Percentiles rank a stretch among this genome's conserved stretches.
phyloP scores from a whole-genome alignment of 352 stramenopile genomes.

The Globisporangium takayamanum region DNA sequence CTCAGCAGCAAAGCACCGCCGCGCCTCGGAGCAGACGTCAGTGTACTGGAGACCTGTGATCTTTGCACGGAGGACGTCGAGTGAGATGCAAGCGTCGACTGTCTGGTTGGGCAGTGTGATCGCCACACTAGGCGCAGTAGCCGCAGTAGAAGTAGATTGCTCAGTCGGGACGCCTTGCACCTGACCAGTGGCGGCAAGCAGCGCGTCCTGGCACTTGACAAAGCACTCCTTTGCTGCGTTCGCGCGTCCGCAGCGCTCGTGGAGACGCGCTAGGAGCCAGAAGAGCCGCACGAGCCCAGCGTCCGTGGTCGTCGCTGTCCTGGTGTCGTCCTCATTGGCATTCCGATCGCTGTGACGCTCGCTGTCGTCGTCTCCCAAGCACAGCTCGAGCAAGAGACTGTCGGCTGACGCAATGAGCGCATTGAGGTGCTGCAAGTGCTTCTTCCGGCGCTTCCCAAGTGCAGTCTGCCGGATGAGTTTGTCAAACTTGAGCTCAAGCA shows the following conservation, averaged over 20 bases:
- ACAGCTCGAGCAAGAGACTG: constrained; percentile 38
- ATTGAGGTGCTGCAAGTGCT: constrained; percentile 18
- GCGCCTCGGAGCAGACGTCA: constrained; percentile 48
- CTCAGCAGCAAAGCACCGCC: constrained; percentile 25
- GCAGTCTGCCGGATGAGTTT: constrained; percentile 24
- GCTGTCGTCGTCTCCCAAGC: constrained; percentile 23
- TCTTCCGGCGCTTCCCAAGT: constrained; percentile 18
- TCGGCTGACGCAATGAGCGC: constrained; percentile 23
- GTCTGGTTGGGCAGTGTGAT: constrained; percentile 47
- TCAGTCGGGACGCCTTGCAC: background rate
- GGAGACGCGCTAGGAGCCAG: constrained; percentile 50
- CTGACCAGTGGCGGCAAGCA: constrained; percentile 3
- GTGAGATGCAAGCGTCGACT: constrained; percentile 26
- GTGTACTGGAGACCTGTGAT: constrained; percentile 46
- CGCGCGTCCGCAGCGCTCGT: constrained; percentile 34
- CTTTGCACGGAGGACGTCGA: constrained; percentile 35
- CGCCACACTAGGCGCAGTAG: background rate
- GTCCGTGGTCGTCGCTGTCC: background rate
- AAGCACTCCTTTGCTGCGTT: constrained; percentile 49
- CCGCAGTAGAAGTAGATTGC: background rate
- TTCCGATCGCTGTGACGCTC: background rate
- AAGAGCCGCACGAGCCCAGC: constrained; percentile 30
- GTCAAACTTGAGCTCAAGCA: constrained; percentile 60
- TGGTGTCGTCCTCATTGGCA: constrained; percentile 10
- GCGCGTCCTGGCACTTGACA: constrained; percentile 38